Evolutionary conservation across 352 stramenopile species (phyloP), one percentile per base, ranked within the genome.

Genomic region (Thalassiosira pacifica): DNA sequence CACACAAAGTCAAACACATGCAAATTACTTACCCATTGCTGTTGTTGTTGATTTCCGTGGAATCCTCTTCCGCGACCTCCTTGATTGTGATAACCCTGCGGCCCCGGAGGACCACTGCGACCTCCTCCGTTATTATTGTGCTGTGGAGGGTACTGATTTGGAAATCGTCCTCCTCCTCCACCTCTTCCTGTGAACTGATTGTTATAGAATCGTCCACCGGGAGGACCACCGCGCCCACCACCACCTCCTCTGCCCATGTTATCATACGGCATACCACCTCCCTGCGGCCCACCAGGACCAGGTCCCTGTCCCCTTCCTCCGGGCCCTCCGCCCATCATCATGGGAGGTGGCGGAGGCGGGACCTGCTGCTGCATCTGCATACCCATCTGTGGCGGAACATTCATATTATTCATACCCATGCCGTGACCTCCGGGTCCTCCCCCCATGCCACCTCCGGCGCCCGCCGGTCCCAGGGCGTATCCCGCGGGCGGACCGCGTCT

Each of bases 391-490:
- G 27, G 9, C 24, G 60, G 18, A 0, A 31, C 34, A 8, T 65
- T 53, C 26, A 57, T 53, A 29, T 52, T 22, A 27, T 37, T 59
- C 26, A 55, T 73, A 19, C 29, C 22, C 34, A 13, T 48, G 13
- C 37, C 37, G 13, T 48, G 6, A 48, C 37, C 37, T 48, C 59
- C 26, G 16, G 27, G 45, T 1, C 42, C 68, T 31, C 26, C 68
- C 16, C 26, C 61, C 24, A 6, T 31, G 26, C 26, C 61, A 26
- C 9, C 64, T 40, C 79, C 73, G 27, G 32, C 76, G 10, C 88
- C 86, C 24, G 91, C 91, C 0, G 91, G 91, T 71, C 91, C 91
- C 59, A 94, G 89, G 18, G 86, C 37, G 52, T 95, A 95, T 16
- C 91, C 91, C 13, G 77, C 85, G 0, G 91, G 91, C 4, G 90